phyloP scores from a whole-genome alignment of 495 filamentous ascomycete genomes.

The Penicillium cinerascens region DNA sequence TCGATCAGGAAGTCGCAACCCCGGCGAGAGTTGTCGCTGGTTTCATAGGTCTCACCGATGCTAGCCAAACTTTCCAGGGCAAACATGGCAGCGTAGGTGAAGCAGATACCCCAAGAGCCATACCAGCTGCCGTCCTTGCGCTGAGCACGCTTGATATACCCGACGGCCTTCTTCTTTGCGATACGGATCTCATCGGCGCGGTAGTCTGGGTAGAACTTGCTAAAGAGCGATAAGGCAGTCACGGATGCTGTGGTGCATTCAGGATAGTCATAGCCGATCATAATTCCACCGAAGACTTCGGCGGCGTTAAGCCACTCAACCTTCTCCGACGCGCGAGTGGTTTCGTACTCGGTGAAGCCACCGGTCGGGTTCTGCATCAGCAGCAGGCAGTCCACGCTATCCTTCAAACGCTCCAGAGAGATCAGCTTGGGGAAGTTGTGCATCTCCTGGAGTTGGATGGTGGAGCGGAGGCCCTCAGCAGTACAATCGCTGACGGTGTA shows the following conservation, averaged over 20 bases:
- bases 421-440: slow-evolving; percentile 73
- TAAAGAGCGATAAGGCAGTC: slow-evolving; percentile 82
- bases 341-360: slow-evolving; percentile 88
- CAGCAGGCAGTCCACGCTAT: slow-evolving; percentile 85
- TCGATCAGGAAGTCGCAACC: slow-evolving; percentile 83
- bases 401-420: slow-evolving; percentile 69
- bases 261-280: slow-evolving; percentile 97
- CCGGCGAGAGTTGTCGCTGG: slow-evolving; percentile 61
- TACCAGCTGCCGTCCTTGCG: slow-evolving; percentile 89
- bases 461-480: slow-evolving; percentile 82
- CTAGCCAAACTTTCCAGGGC: slow-evolving; percentile 81
- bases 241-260: slow-evolving; percentile 96
- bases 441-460: slow-evolving; percentile 78
- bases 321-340: slow-evolving; percentile 67
- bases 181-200: slow-evolving; percentile 67
- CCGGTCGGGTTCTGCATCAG: slow-evolving; percentile 89
- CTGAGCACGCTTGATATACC: slow-evolving; percentile 78
- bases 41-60: slow-evolving; percentile 76
- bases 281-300: slow-evolving; percentile 94
- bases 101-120: slow-evolving; percentile 96
- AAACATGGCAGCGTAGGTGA: slow-evolving; percentile 95
- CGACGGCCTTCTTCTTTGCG: slow-evolving; percentile 67
- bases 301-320: slow-evolving; percentile 89
- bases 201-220: slow-evolving; percentile 76
- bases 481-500: slow-evolving; percentile 96